A percentile compares a stretch with the other conserved stretches of the same genome.
Conservation (phyloP, 768 basidiomycete species). For the Ramaria sp. region DNA sequence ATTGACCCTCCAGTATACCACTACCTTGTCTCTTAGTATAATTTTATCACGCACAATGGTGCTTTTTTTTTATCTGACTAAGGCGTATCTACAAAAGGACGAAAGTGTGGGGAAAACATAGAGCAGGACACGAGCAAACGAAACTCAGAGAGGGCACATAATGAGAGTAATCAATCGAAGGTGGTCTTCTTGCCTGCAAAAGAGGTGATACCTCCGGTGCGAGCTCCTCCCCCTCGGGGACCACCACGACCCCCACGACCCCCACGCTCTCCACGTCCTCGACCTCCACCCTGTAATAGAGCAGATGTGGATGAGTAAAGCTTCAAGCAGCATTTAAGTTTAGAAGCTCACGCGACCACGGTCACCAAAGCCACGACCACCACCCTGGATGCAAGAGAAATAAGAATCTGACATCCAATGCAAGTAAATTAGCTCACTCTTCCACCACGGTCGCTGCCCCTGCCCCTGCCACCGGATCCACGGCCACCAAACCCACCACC, state of each 20-base stretch:
- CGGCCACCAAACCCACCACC: slow-evolving; percentile 35
- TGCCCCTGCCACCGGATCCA: slow-evolving; percentile 16
- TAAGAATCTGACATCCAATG: background rate
- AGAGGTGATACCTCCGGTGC: slow-evolving; percentile 53
- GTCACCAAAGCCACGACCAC: slow-evolving; percentile 24
- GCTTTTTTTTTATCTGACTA: background rate
- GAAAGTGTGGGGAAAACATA: background rate
- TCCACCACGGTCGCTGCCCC: slow-evolving; percentile 29
- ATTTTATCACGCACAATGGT: background rate
- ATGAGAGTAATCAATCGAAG: slow-evolving; percentile 25
- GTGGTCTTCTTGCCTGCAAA: slow-evolving; percentile 62
- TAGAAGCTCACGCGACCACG: slow-evolving; percentile 20
- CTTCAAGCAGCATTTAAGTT: background rate
- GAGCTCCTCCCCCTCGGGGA: slow-evolving; percentile 33
- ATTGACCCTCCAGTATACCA: background rate
- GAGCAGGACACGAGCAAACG: background rate
- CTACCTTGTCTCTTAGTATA: background rate
- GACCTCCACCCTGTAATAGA: slow-evolving; percentile 20
- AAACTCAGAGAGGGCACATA: background rate
- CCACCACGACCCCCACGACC: slow-evolving; percentile 32
- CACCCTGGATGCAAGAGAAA: slow-evolving; percentile 10
- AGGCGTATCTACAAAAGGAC: background rate
- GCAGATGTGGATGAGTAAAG: background rate
- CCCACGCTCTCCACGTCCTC: slow-evolving; percentile 28
- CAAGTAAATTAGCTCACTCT: slow-evolving; percentile 17